phyloP scores from a whole-genome alignment of 371 early-diverging fungal species.

The Mucor piriformis region DNA sequence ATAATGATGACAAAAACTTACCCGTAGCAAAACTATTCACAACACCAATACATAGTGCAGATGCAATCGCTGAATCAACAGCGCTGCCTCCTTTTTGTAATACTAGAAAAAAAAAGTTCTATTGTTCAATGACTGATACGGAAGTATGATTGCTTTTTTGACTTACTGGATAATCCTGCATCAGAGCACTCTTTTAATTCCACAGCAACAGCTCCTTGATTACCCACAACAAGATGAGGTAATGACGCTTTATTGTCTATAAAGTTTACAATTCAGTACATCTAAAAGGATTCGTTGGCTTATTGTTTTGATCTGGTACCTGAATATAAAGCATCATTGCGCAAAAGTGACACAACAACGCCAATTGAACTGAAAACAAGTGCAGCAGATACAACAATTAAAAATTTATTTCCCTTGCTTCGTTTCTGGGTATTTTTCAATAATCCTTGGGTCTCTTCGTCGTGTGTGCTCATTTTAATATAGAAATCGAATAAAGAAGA shows the following conservation, averaged over 20 bases:
- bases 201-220: constrained; percentile 82
- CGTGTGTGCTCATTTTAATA: background rate
- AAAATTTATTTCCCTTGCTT: background rate
- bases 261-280: background rate
- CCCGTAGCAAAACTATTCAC: constrained; percentile 95
- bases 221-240: constrained; percentile 34
- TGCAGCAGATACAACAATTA: background rate
- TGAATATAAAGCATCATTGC: background rate
- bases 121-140: too few species aligned
- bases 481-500: background rate
- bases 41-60: constrained; percentile 92
- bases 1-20: constrained; percentile 39
- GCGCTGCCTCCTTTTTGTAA: constrained; percentile 93
- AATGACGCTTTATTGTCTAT: background rate
- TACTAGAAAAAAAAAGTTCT: constrained; percentile 48
- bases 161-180: constrained; percentile 77
- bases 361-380: constrained; percentile 9
- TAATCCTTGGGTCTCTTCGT: constrained; percentile 6
- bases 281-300: background rate
- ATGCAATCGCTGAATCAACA: constrained; percentile 95
- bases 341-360: constrained; percentile 6
- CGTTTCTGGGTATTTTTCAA: constrained; percentile 4
- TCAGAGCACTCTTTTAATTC: constrained; percentile 82
- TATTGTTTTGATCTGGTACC: background rate
- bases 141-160: background rate